Conservation (phyloP, 2,329 filamentous ascomycete genomes). For the Colletotrichum musicola region DNA sequence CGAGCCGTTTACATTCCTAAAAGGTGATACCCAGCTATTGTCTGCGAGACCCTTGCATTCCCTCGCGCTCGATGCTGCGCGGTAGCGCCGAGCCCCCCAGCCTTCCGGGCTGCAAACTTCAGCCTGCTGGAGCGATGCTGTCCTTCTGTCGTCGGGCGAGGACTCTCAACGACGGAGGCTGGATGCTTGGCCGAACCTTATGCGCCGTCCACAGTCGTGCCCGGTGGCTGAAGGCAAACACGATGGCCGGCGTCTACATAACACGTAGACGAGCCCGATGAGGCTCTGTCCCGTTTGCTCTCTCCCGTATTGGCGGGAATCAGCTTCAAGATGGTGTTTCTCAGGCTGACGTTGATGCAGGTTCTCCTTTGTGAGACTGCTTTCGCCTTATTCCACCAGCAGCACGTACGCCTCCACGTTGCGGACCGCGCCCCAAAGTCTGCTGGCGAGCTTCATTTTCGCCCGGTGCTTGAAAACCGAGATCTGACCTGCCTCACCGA, state of each 20-base stretch:
- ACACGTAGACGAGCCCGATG: conserved; percentile 12
- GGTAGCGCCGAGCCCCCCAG: conserved; percentile 19
- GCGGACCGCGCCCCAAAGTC: conserved; percentile 38
- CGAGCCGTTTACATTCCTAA: conserved; percentile 35
- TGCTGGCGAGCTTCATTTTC: conserved; percentile 14
- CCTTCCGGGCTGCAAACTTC: conserved; percentile 14
- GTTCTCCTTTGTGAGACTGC: conserved; percentile 30
- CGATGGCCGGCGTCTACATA: neutral
- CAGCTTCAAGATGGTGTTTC: conserved; percentile 21
- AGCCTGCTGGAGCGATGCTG: neutral
- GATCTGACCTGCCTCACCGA: conserved; percentile 33
- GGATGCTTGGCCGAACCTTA: conserved; percentile 20
- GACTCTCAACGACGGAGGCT: conserved; percentile 5
- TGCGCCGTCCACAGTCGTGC: neutral
- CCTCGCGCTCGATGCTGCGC: conserved; percentile 33
- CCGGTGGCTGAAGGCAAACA: neutral
- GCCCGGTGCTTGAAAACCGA: conserved; percentile 24
- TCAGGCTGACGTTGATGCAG: conserved; percentile 38
- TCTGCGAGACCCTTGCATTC: conserved; percentile 34
- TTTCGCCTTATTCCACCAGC: conserved; percentile 32
- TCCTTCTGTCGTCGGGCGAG: neutral
- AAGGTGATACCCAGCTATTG: conserved; percentile 38
- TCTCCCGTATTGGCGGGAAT: conserved; percentile 31
- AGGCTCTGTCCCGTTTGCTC: neutral
- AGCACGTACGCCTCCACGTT: conserved; percentile 35